Conservation (phyloP, 78 protist genomes). For the Dictyostelium citrinum region DNA sequence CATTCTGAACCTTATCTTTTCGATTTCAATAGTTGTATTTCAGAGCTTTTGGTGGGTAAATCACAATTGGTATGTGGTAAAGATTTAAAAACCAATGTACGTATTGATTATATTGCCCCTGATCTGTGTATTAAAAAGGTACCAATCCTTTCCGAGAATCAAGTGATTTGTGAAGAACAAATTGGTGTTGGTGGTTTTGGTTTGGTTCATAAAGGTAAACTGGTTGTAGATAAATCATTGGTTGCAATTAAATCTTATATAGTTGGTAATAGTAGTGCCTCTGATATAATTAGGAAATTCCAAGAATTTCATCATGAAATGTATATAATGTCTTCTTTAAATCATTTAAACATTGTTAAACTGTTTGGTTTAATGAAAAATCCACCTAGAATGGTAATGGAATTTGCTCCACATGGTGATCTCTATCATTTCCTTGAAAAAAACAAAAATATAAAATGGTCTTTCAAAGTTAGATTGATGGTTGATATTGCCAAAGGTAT, state of each 20-base stretch:
- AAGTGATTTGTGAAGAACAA: slow-evolving; percentile 39
- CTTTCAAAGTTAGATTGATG: slow-evolving; percentile 7
- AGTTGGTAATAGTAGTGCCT: not conserved
- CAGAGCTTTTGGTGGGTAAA: slow-evolving; percentile 31
- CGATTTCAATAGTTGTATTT: slow-evolving; percentile 31
- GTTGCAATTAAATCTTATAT: slow-evolving; percentile 70
- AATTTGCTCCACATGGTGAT: slow-evolving; percentile 62
- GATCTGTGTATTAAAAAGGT: slow-evolving; percentile 58
- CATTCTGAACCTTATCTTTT: slow-evolving; percentile 33
- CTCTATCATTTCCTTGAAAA: slow-evolving; percentile 13
- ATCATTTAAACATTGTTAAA: slow-evolving; percentile 65
- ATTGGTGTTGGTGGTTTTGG: slow-evolving; percentile 78
- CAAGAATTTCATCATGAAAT: slow-evolving; percentile 80
- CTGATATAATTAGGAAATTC: slow-evolving; percentile 35
- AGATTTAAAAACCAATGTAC: slow-evolving; percentile 31
- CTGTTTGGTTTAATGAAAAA: slow-evolving; percentile 66
- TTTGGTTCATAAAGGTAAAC: slow-evolving; percentile 54
- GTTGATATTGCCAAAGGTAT: slow-evolving; percentile 71
- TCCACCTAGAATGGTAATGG: slow-evolving; percentile 78
- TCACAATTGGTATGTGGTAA: slow-evolving; percentile 44
- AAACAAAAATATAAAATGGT: slow-evolving; percentile 5
- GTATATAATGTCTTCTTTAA: slow-evolving; percentile 46
- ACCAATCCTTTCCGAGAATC: slow-evolving; percentile 1
- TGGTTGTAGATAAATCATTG: not conserved
- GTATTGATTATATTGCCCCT: slow-evolving; percentile 59